Percentiles rank a stretch among this genome's conserved stretches.
These are phyloP conservation scores for Sphagnum contortum DNA, from an alignment of 225 moss, liverwort and hornwort species.

Conservation along the genomic window DNA sequence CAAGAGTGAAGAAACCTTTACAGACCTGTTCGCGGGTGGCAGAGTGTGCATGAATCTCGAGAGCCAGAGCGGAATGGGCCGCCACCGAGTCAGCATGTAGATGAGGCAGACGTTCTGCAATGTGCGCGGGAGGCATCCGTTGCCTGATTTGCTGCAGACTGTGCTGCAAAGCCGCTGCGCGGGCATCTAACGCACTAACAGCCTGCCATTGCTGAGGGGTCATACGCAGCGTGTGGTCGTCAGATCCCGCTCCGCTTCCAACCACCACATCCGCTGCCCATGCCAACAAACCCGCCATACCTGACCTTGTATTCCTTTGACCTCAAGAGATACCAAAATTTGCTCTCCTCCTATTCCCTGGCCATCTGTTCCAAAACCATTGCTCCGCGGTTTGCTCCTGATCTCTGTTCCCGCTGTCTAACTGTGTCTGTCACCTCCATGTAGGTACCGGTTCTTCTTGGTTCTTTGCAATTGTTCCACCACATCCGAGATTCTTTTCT, in stretches of 20 bases:
- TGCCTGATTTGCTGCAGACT: conserved; percentile 58
- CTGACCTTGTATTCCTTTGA: not conserved
- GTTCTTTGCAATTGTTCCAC: no score
- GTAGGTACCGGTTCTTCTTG: no score
- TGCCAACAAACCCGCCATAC: conserved; percentile 74
- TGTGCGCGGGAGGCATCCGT: conserved; percentile 55
- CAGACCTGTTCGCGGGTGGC: conserved; percentile 62
- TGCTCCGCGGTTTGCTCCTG: no score
- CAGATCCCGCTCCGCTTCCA: conserved; percentile 40
- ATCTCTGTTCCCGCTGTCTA: no score
- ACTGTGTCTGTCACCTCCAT: no score
- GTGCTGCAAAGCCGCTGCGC: conserved; percentile 56
- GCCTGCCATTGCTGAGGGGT: conserved; percentile 57
- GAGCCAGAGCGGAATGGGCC: conserved; percentile 55
- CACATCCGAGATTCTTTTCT: no score
- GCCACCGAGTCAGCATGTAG: conserved; percentile 70
- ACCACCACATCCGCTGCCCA: conserved; percentile 96
- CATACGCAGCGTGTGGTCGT: conserved; percentile 45
- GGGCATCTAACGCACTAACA: conserved; percentile 58
- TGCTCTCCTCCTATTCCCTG: no score
- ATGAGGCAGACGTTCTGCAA: conserved; percentile 73
- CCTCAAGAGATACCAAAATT: no score
- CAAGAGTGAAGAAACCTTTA: not conserved
- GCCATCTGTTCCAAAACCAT: no score
- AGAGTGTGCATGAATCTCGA: conserved; percentile 67